Evolutionary conservation across 257 asterid species (phyloP).

Genomic region (Solanum corneliomulleri): DNA sequence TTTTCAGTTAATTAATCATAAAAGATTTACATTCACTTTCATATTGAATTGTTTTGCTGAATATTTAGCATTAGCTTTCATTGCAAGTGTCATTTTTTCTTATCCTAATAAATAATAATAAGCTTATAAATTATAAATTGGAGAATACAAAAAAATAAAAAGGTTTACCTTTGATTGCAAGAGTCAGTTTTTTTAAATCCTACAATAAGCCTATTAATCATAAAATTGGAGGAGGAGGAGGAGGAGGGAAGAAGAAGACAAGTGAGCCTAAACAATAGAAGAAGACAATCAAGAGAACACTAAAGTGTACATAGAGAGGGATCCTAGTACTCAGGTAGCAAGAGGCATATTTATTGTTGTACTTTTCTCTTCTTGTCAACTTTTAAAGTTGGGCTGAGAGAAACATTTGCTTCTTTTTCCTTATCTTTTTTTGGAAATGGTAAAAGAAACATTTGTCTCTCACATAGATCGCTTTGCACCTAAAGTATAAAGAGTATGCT

Average conservation of each 20-base stretch:
- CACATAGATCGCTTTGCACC: neutral
- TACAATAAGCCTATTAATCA: neutral
- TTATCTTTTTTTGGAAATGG: neutral
- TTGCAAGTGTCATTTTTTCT: neutral
- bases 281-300: neutral
- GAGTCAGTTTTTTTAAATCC: neutral
- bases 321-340: neutral
- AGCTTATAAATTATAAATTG: neutral
- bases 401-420: neutral
- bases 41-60: neutral
- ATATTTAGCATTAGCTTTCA: neutral
- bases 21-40: neutral
- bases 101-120: neutral
- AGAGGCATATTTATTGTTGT: neutral
- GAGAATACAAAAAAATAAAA: neutral
- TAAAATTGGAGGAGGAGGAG: neutral
- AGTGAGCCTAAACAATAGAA: neutral
- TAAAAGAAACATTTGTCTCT: neutral
- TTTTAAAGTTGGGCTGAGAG: neutral
- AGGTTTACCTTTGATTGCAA: neutral
- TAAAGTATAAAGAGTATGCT: neutral
- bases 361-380: neutral
- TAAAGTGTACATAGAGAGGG: neutral
- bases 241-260: neutral
- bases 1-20: neutral